Conservation (phyloP, 768 basidiomycete species). For the Kwoniella pini region DNA sequence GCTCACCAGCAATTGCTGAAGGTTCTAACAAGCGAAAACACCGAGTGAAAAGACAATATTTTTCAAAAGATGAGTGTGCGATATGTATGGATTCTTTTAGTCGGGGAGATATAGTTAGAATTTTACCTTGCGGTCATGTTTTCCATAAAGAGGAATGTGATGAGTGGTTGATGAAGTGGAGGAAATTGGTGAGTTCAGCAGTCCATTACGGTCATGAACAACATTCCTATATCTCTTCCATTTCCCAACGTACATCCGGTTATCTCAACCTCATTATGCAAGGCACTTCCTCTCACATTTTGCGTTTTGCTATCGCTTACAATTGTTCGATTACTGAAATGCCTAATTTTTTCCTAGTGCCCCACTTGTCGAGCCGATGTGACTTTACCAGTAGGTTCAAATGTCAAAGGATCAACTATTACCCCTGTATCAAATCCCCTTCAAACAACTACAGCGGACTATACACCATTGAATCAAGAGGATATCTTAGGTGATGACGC, state of each 20-base stretch:
- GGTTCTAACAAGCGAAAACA: constrained; percentile 17
- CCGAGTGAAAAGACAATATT: constrained; percentile 63
- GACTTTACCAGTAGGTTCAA: constrained; percentile 57
- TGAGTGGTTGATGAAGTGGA: constrained; percentile 86
- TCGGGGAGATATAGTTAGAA: constrained; percentile 84
- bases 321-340: not conserved
- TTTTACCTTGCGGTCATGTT: constrained; percentile 90
- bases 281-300: constrained; percentile 11
- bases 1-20: not conserved
- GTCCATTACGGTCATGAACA: not conserved
- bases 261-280: too few species aligned
- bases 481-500: not conserved
- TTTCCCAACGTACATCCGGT: too few species aligned
- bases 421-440: constrained; percentile 25
- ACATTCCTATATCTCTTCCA: too few species aligned
- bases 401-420: constrained; percentile 22
- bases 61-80: constrained; percentile 80
- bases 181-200: constrained; percentile 74
- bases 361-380: constrained; percentile 92
- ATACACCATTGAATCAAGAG: not conserved
- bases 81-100: constrained; percentile 87
- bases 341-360: constrained; percentile 61
- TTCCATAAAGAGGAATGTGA: constrained; percentile 91
- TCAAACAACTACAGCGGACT: not conserved
- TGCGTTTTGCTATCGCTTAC: not conserved